Base-by-base conservation (phyloP, 768 basidiomycete genomes). In the Brasilioporus rufonigricans region DNA sequence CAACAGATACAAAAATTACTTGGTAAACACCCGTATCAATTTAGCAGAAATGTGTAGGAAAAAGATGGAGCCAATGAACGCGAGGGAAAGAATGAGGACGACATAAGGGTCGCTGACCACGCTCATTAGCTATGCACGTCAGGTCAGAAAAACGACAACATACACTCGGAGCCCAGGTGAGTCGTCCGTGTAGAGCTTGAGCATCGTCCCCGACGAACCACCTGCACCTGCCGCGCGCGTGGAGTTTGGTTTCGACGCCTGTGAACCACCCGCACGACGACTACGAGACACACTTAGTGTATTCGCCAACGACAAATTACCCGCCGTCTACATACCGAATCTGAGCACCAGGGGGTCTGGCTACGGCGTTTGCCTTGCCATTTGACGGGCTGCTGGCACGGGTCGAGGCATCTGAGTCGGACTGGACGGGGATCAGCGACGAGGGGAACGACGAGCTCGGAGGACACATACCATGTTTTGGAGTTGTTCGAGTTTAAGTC, bases 31-130 rank as follows among this genome's bases (percentile, higher is more conserved):
- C 59, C 91, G 86, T 71, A 96, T 91, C 71, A 96, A 79, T 77
- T 96, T 96, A 62, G 94, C 93, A 41, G 92, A 89, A 71, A 97
- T 96, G 72, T 98, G 95, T 39, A 97, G 88, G 87, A 96, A 97
- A 85, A 98, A 97, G 70, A 97, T 96, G 54, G 93, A 96, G 36
- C 87, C 94, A 75, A 98, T 97, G 80, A 98, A 98, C 19, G 91
- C 91, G 50, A 98, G 83, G 33, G 95, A 96, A 19, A 98, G 85
- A 64, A 98, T 89, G 56, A 98, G 85, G 60, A 97, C 94, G 63
- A 97, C 94, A 77, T 92, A 98, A 5, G 95, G 95, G 74, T 98
- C 95, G 58, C 94, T 98, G 44, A 1, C 13, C 36, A 23, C 19
- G 26, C 31, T 24, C 52, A 44, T 66, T 32, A 65, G 43, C 43